Conservation (phyloP, 805 yeast species). For the Candida incommunis region DNA sequence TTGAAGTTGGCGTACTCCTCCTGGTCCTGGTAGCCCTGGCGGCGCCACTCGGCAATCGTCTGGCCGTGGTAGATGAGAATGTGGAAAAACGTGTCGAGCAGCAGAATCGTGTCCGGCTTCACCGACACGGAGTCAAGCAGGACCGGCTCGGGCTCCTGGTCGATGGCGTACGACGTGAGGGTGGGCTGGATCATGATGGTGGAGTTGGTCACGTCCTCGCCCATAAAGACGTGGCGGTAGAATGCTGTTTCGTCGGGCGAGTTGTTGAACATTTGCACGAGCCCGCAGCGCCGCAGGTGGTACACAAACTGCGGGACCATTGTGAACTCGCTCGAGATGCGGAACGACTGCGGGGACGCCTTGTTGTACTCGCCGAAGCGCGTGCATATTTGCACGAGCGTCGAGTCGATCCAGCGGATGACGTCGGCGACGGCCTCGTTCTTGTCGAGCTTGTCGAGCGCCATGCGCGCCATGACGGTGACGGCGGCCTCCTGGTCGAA, state of each 20-base stretch:
- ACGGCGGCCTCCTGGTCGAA: conserved; percentile 98
- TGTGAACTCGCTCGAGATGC: conserved; percentile 63
- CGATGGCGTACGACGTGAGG: conserved; percentile 65
- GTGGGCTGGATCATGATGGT: conserved; percentile 94
- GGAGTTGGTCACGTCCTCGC: conserved; percentile 84
- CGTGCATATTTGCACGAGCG: conserved; percentile 69
- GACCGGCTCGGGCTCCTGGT: conserved; percentile 66
- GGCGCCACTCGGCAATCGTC: conserved; percentile 86
- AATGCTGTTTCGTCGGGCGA: conserved; percentile 96
- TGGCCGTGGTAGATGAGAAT: conserved; percentile 86
- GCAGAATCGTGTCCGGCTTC: conserved; percentile 65
- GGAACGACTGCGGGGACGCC: conserved; percentile 64
- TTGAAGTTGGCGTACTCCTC: conserved; percentile 76
- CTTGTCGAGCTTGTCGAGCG: conserved; percentile 60
- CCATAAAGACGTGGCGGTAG: conserved; percentile 73
- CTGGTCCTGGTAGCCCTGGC: conserved; percentile 76
- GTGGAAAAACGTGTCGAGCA: conserved; percentile 87
- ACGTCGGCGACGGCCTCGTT: conserved; percentile 77
- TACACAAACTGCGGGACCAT: conserved; percentile 89
- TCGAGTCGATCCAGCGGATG: conserved; percentile 80
- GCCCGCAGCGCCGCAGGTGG: conserved; percentile 85
- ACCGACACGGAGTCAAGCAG: conserved; percentile 79
- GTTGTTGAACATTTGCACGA: conserved; percentile 83
- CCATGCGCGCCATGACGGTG: conserved; percentile 71
- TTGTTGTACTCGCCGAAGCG: conserved; percentile 78